Evolutionary conservation across 1,139 yeast species (phyloP).

Genomic region (Diutina pseudorugosa): DNA sequence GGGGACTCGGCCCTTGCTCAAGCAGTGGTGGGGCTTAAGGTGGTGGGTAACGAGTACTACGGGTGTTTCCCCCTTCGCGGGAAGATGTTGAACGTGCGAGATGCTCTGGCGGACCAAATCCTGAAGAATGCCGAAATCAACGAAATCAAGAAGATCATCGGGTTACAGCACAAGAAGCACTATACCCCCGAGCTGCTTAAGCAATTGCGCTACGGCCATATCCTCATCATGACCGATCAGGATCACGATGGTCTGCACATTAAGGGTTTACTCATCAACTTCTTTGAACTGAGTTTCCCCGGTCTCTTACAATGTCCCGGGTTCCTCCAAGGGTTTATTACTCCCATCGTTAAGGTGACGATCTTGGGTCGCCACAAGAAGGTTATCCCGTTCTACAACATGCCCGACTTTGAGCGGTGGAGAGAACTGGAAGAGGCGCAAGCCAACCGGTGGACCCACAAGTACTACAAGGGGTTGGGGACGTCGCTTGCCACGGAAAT

Average conservation of each 20-base stretch:
- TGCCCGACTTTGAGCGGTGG: slow-evolving; percentile 96
- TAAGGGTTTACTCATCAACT: slow-evolving; percentile 89
- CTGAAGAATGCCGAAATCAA: slow-evolving; percentile 89
- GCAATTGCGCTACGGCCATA: slow-evolving; percentile 83
- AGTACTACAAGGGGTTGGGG: slow-evolving; percentile 98
- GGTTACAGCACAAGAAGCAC: slow-evolving; percentile 82
- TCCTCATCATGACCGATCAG: slow-evolving; percentile 99
- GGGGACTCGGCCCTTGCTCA: slow-evolving; percentile 94
- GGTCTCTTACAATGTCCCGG: slow-evolving; percentile 88
- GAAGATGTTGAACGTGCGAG: slow-evolving; percentile 88
- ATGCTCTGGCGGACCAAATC: slow-evolving; percentile 90
- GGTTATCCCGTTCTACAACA: slow-evolving; percentile 70
- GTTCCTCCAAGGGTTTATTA: slow-evolving; percentile 83
- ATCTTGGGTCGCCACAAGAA: slow-evolving; percentile 51
- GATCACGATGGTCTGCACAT: slow-evolving; percentile 99
- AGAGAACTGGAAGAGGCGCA: slow-evolving; percentile 65
- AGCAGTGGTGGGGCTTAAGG: slow-evolving; percentile 90
- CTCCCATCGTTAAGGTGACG: slow-evolving; percentile 92
- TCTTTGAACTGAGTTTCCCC: slow-evolving; percentile 88
- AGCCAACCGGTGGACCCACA: slow-evolving; percentile 75
- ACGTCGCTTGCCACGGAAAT: slow-evolving; percentile 77
- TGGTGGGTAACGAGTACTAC: slow-evolving; percentile 89
- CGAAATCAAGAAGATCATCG: slow-evolving; percentile 91
- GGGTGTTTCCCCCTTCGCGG: slow-evolving; percentile 96
- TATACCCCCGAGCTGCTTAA: slow-evolving; percentile 53